phyloP scores from a whole-genome alignment of 2,329 filamentous ascomycete species.

The Trichophyton simii region DNA sequence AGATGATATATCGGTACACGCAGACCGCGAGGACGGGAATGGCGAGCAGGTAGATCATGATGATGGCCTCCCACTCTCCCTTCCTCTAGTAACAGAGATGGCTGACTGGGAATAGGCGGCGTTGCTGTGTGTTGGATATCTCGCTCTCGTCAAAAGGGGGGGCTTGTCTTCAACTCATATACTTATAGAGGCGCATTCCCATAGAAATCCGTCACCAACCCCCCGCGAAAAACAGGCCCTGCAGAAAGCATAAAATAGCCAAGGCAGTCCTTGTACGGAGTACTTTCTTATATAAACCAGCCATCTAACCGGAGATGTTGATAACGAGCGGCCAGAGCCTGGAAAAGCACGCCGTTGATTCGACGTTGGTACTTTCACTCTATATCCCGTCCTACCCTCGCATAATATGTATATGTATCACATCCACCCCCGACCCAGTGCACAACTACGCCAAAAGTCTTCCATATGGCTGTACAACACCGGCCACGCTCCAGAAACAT shows the following conservation, averaged over 20 bases:
- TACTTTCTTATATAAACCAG: not conserved
- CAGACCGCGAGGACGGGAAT: not conserved
- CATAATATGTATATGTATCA: not conserved
- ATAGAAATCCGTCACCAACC: not conserved
- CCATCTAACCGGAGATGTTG: not conserved
- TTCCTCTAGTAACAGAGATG: not conserved
- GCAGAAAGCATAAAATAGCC: not conserved
- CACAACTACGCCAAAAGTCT: not conserved
- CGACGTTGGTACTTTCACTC: not conserved
- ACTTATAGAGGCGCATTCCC: not conserved
- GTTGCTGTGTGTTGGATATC: no score
- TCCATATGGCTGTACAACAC: not conserved
- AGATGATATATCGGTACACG: conserved; percentile 29
- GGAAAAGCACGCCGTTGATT: not conserved
- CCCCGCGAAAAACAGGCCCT: not conserved
- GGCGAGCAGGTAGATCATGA: not conserved
- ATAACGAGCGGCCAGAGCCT: not conserved
- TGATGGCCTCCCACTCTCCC: not conserved
- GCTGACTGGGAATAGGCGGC: not conserved
- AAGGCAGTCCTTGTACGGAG: not conserved
- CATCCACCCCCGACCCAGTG: not conserved
- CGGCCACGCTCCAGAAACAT: not conserved
- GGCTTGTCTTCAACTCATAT: not conserved
- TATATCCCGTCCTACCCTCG: not conserved
- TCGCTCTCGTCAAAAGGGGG: not conserved